Percentiles rank a stretch among this genome's conserved stretches.
These are phyloP conservation scores for Magnusiomyces suaveolens DNA, from an alignment of 1,139 yeast genomes.

Conservation along the genomic window DNA sequence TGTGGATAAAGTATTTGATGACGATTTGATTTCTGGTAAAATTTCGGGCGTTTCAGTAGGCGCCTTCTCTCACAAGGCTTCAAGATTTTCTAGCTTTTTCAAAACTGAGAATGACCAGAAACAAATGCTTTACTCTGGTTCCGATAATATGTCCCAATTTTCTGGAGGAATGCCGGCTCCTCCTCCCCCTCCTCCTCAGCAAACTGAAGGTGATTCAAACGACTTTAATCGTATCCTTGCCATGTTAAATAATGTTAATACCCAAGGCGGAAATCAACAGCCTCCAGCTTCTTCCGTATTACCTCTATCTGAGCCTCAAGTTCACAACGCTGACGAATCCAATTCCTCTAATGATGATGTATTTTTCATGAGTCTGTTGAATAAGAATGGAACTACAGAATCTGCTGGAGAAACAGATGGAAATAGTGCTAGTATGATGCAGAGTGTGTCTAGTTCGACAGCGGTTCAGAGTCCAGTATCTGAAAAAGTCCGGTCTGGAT, in stretches of 20 bases:
- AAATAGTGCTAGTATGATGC: background rate
- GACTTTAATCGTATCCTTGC: slow-evolving; percentile 31
- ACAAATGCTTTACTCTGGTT: slow-evolving; percentile 2
- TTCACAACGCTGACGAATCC: background rate
- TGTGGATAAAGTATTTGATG: slow-evolving; percentile 25
- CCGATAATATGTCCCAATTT: background rate
- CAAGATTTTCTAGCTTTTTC: slow-evolving; percentile 24
- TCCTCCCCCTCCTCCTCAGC: background rate
- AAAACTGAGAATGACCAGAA: slow-evolving; percentile 13
- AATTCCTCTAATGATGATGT: slow-evolving; percentile 20
- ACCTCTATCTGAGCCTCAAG: background rate
- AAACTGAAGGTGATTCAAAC: slow-evolving; percentile 23
- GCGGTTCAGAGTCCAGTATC: slow-evolving; percentile 1
- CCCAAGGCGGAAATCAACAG: background rate
- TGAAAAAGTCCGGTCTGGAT: background rate
- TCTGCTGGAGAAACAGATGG: background rate
- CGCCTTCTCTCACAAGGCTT: slow-evolving; percentile 14
- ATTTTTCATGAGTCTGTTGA: slow-evolving; percentile 26
- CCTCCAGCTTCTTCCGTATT: background rate
- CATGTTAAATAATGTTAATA: slow-evolving; percentile 23
- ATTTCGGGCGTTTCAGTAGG: slow-evolving; percentile 4
- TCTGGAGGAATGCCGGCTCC: background rate
- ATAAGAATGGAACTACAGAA: slow-evolving; percentile 16
- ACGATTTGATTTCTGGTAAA: slow-evolving; percentile 10
- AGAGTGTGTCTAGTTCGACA: background rate